Evolutionary conservation across 805 yeast species (phyloP), one percentile per base, ranked within the genome.

Genomic region (Blastobotrys chiropterorum): DNA sequence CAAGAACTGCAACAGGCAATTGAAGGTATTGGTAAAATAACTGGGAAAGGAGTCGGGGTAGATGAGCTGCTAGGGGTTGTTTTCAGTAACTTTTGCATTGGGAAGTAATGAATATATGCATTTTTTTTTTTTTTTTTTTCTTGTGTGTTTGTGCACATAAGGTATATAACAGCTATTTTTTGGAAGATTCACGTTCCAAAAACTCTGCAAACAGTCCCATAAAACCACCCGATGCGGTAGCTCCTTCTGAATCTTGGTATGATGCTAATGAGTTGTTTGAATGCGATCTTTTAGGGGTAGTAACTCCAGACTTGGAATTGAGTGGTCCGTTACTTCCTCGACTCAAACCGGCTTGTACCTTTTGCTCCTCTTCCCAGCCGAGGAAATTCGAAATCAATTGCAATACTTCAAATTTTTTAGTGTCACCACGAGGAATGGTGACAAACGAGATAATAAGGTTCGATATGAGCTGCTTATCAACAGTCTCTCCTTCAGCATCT

Each of bases 11-110:
- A 78, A 47, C 77, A 77, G 47, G 82, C 96, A 0, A 81, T 85
- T 16, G 89, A 85, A 13, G 97, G 97, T 0, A 85, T 94, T 39
- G 97, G 97, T 0, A 86, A 83, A 62, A 86, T 94, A 21, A 90
- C 97, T 0, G 99, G 98, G 1, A 86, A 86, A 40, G 79, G 88
- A 0, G 81, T 92, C 13, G 96, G 95, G 0, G 76, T 90, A 0
- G 97, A 94, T 59, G 98, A 94, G 62, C 82, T 94, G 0, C 71
- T 94, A 3, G 97, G 94, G 0, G 92, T 87, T 1, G 94, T 94
- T 0, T 94, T 94, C 63, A 83, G 96, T 1, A 85, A 82, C 55
- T 94, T 94, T 65, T 94, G 99, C 67, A 89, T 94, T 19, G 99
- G 99, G 0, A 92, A 92, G 67, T 92, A 70, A 58, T 6, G 22